Evolutionary conservation across 129 eudicot species (phyloP).

Genomic region (Calendula officinalis): DNA sequence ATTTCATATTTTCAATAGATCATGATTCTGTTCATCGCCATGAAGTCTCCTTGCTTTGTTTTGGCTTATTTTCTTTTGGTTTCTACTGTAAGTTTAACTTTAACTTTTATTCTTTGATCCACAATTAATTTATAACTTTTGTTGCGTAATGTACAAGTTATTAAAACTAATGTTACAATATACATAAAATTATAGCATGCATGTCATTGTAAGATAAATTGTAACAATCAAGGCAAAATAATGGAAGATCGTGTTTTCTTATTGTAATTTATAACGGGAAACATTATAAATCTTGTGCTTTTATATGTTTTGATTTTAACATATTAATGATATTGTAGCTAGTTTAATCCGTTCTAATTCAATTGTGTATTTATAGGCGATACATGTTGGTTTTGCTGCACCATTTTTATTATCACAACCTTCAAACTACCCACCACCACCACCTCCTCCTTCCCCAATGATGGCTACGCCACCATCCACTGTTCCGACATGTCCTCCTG

Average conservation of each 20-base stretch:
- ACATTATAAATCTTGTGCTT: neutral
- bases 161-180: neutral
- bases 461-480: conserved; percentile 7
- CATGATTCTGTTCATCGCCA: no score
- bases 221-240: neutral
- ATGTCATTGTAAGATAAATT: neutral
- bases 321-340: neutral
- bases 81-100: conserved; percentile 17
- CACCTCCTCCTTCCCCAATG: no score
- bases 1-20: neutral
- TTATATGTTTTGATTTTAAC: neutral
- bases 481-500: conserved; percentile 4
- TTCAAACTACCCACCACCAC: neutral
- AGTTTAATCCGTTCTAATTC: neutral
- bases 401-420: conserved; percentile 10
- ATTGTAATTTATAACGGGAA: neutral
- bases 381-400: conserved; percentile 1
- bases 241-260: neutral
- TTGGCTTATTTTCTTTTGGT: conserved; percentile 14
- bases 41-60: conserved; percentile 21
- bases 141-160: neutral
- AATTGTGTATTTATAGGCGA: conserved; percentile 14
- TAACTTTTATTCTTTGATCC: neutral
- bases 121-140: neutral
- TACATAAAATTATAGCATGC: neutral